These are phyloP conservation scores for Beauveria sp. DNA, from an alignment of 2,329 filamentous ascomycete genomes.

Conservation along the genomic window DNA sequence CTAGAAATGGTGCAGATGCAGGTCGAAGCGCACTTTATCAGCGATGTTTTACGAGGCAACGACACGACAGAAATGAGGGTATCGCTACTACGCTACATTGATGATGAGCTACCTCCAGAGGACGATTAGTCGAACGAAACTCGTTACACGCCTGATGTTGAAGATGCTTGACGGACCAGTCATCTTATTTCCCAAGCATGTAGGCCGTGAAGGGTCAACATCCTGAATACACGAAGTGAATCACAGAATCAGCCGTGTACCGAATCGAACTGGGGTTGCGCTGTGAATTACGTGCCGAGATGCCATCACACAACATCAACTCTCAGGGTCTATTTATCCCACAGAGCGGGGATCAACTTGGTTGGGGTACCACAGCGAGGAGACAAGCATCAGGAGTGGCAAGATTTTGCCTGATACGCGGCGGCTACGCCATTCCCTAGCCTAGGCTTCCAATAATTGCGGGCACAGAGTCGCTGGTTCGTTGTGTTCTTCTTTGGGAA, in stretches of 20 bases:
- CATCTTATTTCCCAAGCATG: neutral
- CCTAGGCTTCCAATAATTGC: too few relatives aligned
- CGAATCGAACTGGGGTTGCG: neutral
- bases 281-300: neutral
- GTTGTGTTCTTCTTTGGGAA: too few relatives aligned
- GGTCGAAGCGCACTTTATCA: conserved; percentile 93
- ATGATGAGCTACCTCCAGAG: conserved; percentile 94
- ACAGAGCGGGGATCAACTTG: neutral
- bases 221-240: neutral
- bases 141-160: neutral
- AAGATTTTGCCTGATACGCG: neutral
- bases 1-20: conserved; percentile 99
- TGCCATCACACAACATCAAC: too few relatives aligned
- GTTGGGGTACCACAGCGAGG: neutral
- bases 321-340: too few relatives aligned
- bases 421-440: too few relatives aligned
- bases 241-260: too few relatives aligned
- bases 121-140: conserved; percentile 60
- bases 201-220: neutral
- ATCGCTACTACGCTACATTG: conserved; percentile 85
- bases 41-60: conserved; percentile 84
- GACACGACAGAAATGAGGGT: conserved; percentile 97
- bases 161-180: neutral
- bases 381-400: neutral
- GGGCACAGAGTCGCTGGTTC: too few relatives aligned